Base-by-base conservation (phyloP, 1,139 yeast genomes). In the Suhomyces bribrorum region DNA sequence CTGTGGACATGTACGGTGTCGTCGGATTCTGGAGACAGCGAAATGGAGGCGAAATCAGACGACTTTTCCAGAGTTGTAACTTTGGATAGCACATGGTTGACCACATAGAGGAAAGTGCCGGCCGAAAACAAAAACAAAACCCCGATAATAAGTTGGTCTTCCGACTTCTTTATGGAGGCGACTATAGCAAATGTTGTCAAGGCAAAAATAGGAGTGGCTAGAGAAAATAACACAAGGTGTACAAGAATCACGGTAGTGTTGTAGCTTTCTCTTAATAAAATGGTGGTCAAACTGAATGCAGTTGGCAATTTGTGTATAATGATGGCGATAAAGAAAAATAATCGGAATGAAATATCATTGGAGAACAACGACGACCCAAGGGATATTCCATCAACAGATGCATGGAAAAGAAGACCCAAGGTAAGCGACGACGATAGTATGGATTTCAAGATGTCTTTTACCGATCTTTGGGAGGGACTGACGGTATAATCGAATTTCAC, bases 251-350 rank as follows among this genome's bases (percentile, higher is more conserved):
- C 54, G 12, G 49, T 45, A 7, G 46, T 43, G n/a, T 57, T 45
- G 2, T 64, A 49, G 5, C 59, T 59, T 32, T 66, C 63, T 29
- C 69, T 64, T n/a, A 75, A 54, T 29, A 86, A 62, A 9, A 84
- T 69, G 2, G 87, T 73, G 2, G 79, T 61, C 32, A 86, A 69
- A 33, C 90, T 85, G 55, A 85, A 82, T 5, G 88, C 74, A 0
- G 92, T 83, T 0, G 95, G 95, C 4, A 85, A 67, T 55, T 85
- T 85, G 65, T 85, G 95, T 22, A 84, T 57, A 43, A 85, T 70
- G 14, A 86, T 76, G 13, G 87, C 83, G 7, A 76, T 40, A 47
- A 77, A 77, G 44, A 82, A 71, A 14, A 81, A 52, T n/a, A 77
- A 48, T 31, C 73, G 74, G 23, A 84, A 59, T 2, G 75, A 61